A percentile compares a stretch with the other conserved stretches of the same genome.
phyloP scores from a whole-genome alignment of 495 filamentous ascomycete species.

The Glonium stellatum region DNA sequence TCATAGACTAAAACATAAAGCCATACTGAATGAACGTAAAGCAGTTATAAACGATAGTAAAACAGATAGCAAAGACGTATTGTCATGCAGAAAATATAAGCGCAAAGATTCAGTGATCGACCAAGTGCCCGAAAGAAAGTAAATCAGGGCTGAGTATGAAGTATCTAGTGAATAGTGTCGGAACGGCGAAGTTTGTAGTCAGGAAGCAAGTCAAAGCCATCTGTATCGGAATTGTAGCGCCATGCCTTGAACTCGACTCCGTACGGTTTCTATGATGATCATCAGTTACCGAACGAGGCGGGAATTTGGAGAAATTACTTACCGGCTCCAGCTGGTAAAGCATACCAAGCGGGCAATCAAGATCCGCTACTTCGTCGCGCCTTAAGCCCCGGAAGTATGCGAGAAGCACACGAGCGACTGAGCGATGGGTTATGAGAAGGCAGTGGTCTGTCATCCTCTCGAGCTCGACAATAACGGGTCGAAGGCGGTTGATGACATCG shows the following conservation, averaged over 20 bases:
- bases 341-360: conserved; percentile 88
- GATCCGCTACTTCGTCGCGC: conserved; percentile 80
- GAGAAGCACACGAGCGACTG: conserved; percentile 82
- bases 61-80: not conserved
- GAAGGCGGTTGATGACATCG: conserved; percentile 90
- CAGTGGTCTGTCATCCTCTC: conserved; percentile 96
- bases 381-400: conserved; percentile 92
- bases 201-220: conserved; percentile 76
- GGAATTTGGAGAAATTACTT: not conserved
- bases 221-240: conserved; percentile 65
- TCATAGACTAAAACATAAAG: not conserved
- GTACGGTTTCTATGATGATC: conserved; percentile 62
- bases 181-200: conserved; percentile 55
- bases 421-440: conserved; percentile 81
- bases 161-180: not conserved
- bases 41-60: not conserved
- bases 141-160: not conserved
- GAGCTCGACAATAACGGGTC: conserved; percentile 92
- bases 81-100: not conserved
- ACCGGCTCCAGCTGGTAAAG: conserved; percentile 82
- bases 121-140: not conserved
- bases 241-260: conserved; percentile 95
- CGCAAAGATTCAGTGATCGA: not conserved
- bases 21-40: not conserved
- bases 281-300: not conserved